Percentiles rank a stretch among this genome's conserved stretches.
phyloP scores from a whole-genome alignment of 257 asterid genomes.

The Paulownia fortunei region DNA sequence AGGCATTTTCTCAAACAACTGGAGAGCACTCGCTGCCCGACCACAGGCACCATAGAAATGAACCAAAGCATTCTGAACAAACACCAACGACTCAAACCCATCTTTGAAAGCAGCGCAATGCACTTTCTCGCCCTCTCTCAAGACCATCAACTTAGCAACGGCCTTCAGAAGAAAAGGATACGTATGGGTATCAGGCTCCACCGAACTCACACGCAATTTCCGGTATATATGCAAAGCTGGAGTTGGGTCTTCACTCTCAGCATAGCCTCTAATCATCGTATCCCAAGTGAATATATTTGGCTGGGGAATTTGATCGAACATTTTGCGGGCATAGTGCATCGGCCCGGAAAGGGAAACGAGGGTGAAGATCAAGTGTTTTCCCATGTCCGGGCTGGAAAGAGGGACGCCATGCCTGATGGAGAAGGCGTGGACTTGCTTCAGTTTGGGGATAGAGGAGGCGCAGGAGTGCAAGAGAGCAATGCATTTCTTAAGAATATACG shows the following conservation, averaged over 20 bases:
- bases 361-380: conserved; percentile 65
- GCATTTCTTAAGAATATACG: conserved; percentile 69
- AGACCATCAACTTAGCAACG: conserved; percentile 52
- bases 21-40: conserved; percentile 59
- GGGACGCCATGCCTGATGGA: conserved; percentile 71
- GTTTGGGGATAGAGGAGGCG: conserved; percentile 62
- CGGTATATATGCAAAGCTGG: conserved; percentile 63
- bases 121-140: conserved; percentile 76
- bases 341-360: conserved; percentile 66
- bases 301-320: conserved; percentile 58
- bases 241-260: conserved; percentile 73
- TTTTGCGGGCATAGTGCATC: conserved; percentile 64
- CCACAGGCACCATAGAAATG: conserved; percentile 78
- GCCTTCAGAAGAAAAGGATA: conserved; percentile 85
- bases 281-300: conserved; percentile 83
- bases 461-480: conserved; percentile 71
- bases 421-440: conserved; percentile 74
- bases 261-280: conserved; percentile 84
- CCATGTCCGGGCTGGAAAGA: conserved; percentile 60
- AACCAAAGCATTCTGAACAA: conserved; percentile 78
- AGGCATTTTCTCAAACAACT: conserved; percentile 64
- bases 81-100: conserved; percentile 73
- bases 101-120: conserved; percentile 63
- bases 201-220: conserved; percentile 41
- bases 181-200: conserved; percentile 68